These are phyloP conservation scores for Termitomyces sp. DNA, from an alignment of 768 basidiomycete genomes.

Conservation along the genomic window DNA sequence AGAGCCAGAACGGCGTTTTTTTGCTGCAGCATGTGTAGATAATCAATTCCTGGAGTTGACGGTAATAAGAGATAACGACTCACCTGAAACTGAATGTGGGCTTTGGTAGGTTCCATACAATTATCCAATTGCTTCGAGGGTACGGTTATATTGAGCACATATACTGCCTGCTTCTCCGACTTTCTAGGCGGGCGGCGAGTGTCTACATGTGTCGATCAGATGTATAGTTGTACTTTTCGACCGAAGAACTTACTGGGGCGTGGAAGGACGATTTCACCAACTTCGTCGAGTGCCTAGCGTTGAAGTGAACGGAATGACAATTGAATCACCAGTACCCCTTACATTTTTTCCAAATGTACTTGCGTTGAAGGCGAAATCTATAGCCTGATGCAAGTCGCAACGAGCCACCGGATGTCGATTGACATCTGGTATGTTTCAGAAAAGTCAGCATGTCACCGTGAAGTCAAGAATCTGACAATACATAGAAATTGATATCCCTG, in stretches of 20 bases:
- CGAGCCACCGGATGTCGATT: slow-evolving; percentile 66
- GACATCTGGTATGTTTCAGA: slow-evolving; percentile 46
- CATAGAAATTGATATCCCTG: slow-evolving; percentile 88
- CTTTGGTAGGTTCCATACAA: slow-evolving; percentile 75
- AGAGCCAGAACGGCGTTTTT: slow-evolving; percentile 48
- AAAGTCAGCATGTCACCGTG: background rate
- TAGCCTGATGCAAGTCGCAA: slow-evolving; percentile 62
- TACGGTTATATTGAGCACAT: slow-evolving; percentile 71
- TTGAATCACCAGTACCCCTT: background rate
- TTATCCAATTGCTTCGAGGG: slow-evolving; percentile 69
- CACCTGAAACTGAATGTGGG: slow-evolving; percentile 62
- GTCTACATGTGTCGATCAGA: slow-evolving; percentile 29
- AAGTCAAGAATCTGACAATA: slow-evolving; percentile 28
- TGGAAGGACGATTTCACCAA: slow-evolving; percentile 42
- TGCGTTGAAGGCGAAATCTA: slow-evolving; percentile 59
- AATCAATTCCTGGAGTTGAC: slow-evolving; percentile 6
- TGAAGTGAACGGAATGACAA: background rate
- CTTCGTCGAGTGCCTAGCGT: slow-evolving; percentile 60
- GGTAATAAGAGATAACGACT: slow-evolving; percentile 10
- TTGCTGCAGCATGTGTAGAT: slow-evolving; percentile 41
- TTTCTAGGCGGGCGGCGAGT: slow-evolving; percentile 73
- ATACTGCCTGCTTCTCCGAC: slow-evolving; percentile 73
- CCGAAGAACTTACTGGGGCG: slow-evolving; percentile 31
- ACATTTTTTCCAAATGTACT: slow-evolving; percentile 78
- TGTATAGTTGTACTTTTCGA: background rate